Conservation (phyloP, 345 rosid genomes). For the Tarenaya hassleriana region DNA sequence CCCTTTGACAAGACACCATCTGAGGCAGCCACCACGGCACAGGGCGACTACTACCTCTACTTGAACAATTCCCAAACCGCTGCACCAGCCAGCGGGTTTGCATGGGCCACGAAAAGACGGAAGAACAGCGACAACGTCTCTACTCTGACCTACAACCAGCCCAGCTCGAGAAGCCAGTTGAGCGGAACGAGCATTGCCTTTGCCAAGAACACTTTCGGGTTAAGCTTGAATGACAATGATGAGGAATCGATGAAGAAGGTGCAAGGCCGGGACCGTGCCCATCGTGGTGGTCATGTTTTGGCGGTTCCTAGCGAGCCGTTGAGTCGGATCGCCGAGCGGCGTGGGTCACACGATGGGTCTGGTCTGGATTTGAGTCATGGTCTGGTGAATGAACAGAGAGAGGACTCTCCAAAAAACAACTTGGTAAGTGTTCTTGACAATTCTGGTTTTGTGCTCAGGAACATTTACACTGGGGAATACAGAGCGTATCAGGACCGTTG, state of each 20-base stretch:
- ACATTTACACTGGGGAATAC: constrained; percentile 19
- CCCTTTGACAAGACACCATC: constrained; percentile 25
- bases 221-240: constrained; percentile 22
- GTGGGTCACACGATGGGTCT: constrained; percentile 33
- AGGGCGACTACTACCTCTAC: constrained; percentile 28
- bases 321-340: constrained; percentile 19
- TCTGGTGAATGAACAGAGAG: constrained; percentile 15
- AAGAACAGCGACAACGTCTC: constrained; percentile 42
- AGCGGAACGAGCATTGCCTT: constrained; percentile 41
- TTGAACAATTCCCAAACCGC: constrained; percentile 38
- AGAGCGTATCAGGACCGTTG: constrained; percentile 44
- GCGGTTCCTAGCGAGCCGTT: constrained; percentile 23
- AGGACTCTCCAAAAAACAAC: constrained; percentile 23
- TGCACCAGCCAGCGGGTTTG: constrained; percentile 40
- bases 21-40: constrained; percentile 31
- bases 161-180: constrained; percentile 38
- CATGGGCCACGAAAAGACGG: constrained; percentile 44
- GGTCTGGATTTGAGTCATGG: constrained; percentile 24
- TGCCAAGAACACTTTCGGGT: constrained; percentile 31
- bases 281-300: constrained; percentile 8
- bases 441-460: constrained; percentile 15
- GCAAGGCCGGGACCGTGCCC: constrained; percentile 5
- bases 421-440: constrained; percentile 28
- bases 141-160: constrained; percentile 40
- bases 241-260: constrained; percentile 20